phyloP scores from a whole-genome alignment of 768 basidiomycete genomes.

The Clitopilus hobsonii region DNA sequence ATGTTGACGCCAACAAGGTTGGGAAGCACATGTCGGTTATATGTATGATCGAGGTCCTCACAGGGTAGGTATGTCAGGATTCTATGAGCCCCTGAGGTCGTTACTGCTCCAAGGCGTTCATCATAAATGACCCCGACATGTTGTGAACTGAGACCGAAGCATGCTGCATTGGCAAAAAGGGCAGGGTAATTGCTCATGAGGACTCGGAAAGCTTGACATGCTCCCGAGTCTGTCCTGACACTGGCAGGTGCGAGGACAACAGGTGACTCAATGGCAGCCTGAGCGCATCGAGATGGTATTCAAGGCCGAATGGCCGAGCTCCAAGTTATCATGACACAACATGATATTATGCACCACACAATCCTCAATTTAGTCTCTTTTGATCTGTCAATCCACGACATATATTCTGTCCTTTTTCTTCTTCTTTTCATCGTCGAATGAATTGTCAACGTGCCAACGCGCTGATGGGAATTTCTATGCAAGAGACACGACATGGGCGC shows the following conservation, averaged over 20 bases:
- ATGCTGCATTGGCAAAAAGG: not conserved
- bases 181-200: not conserved
- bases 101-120: not conserved
- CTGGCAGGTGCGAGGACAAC: not conserved
- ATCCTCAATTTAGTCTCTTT: not conserved
- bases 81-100: not conserved
- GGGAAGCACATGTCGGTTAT: not conserved
- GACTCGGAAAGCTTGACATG: not conserved
- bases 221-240: not conserved
- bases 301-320: not conserved
- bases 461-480: not conserved
- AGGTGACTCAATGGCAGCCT: not conserved
- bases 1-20: not conserved
- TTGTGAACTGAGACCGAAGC: not conserved
- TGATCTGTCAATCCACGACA: not conserved
- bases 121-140: not conserved
- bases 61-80: not conserved
- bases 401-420: not conserved
- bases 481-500: too few relatives aligned
- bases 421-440: not conserved
- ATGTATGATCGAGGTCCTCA: not conserved
- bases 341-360: not conserved
- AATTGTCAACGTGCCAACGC: not conserved
- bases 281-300: not conserved
- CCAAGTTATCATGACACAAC: not conserved